Base-by-base conservation (phyloP, 2,329 filamentous ascomycete species). In the Aspergillus hortae region DNA sequence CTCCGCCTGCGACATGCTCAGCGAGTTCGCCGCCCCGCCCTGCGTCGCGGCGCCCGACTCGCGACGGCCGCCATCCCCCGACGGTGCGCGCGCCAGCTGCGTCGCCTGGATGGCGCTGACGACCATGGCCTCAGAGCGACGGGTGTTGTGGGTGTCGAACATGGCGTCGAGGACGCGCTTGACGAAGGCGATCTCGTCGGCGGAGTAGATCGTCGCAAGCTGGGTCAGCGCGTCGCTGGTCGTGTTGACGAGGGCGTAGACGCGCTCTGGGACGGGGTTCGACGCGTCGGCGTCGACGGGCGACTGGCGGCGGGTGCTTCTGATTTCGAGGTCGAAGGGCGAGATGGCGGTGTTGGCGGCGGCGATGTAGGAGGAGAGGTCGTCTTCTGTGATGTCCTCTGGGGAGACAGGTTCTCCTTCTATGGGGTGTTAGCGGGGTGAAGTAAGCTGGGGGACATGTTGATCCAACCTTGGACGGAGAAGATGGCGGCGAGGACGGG, bases 131-230 rank as follows among this genome's bases (percentile, higher is more conserved):
- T 99, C 92, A 63, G 85, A 83, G n/a, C 84, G 79, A 7, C 78
- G 80, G 0, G 86, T 90, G 66, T 97, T 97, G 74, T 90, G 85
- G 17, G 83, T 87, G 57, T 95, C 90, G 67, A 97, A 99, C 83
- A 99, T 95, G 61, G 82, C 85, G 68, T 96, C 92, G 1, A 99
- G 81, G 3, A 96, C 70, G 7, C 94, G 81, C 72, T 95, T 94
- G 49, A 97, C 83, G 67, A 90, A 99, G 0, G 88, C 84, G 30
- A 97, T 89, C 74, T 97, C 92, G 60, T 96, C 91, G 0, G 90
- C 76, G 6, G 80, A 82, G 66, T 88, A 89, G 0, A 83, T 84
- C 0, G 94, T 97, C 2, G 92, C 90, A 36, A 96, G 80, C 64
- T 96, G 92, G 0, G 90, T 95, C 54, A 92, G 77, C 0, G 87